These are phyloP conservation scores for Cichorium intybus DNA, from an alignment of 140 eudicot genomes.

Conservation along the genomic window DNA sequence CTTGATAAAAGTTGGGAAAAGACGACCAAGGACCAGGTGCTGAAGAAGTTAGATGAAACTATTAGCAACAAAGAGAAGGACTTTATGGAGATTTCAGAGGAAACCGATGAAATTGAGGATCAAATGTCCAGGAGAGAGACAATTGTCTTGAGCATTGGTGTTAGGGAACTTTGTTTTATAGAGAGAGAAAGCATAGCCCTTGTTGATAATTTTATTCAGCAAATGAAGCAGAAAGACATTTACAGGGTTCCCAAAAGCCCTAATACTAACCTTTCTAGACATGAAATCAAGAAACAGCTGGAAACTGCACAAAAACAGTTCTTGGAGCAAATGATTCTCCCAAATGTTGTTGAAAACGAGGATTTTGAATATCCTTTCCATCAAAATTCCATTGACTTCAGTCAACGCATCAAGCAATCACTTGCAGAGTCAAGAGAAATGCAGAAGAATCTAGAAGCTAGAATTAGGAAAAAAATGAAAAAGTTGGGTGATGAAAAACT, in stretches of 20 bases:
- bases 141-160: constrained; percentile 55
- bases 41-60: constrained; percentile 41
- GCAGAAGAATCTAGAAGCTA: constrained; percentile 69
- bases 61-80: constrained; percentile 41
- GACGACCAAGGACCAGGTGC: constrained; percentile 19
- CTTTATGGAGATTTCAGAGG: constrained; percentile 47
- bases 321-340: constrained; percentile 65
- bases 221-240: constrained; percentile 37
- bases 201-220: constrained; percentile 49
- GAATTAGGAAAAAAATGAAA: constrained; percentile 54
- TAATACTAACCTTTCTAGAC: constrained; percentile 61
- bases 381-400: constrained; percentile 43
- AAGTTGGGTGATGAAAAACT: constrained; percentile 69
- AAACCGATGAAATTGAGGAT: constrained; percentile 59
- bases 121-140: constrained; percentile 50
- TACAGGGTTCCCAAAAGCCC: constrained; percentile 54
- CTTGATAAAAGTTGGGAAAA: constrained; percentile 28
- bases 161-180: constrained; percentile 68
- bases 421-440: constrained; percentile 66
- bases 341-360: constrained; percentile 52
- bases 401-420: constrained; percentile 54
- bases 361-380: constrained; percentile 39
- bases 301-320: constrained; percentile 59
- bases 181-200: constrained; percentile 63
- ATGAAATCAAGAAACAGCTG: constrained; percentile 62